phyloP scores from a whole-genome alignment of 129 eudicot species.

The Scalesia atractyloides region DNA sequence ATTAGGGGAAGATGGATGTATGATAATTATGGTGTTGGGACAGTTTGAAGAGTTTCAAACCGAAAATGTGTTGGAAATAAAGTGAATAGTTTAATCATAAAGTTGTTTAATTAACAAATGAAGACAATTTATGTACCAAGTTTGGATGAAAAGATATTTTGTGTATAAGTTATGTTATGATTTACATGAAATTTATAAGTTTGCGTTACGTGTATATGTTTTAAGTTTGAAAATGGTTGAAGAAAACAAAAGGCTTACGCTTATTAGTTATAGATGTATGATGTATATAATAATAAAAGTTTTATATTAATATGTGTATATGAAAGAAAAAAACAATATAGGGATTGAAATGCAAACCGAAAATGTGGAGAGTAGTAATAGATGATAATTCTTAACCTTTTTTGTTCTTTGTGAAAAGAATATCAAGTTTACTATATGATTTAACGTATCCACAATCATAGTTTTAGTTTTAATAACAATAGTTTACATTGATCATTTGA shows the following conservation, averaged over 20 bases:
- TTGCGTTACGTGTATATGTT: not conserved
- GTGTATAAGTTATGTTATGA: not conserved
- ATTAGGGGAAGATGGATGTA: constrained; percentile 24
- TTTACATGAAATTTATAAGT: not conserved
- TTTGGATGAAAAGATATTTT: too few relatives aligned
- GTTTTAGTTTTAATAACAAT: too few relatives aligned
- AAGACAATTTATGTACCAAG: too few relatives aligned
- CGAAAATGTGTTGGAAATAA: constrained; percentile 11
- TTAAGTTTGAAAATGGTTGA: not conserved
- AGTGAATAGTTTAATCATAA: not conserved
- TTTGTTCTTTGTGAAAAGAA: too few relatives aligned
- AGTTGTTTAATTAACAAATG: not conserved
- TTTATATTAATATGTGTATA: not conserved
- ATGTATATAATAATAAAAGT: not conserved
- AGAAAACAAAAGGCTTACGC: not conserved
- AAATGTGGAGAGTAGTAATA: too few relatives aligned
- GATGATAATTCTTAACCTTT: too few relatives aligned
- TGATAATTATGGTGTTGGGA: constrained; percentile 9
- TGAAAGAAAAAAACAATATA: not conserved
- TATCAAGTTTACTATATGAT: too few relatives aligned
- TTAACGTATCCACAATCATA: too few relatives aligned
- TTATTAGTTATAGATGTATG: not conserved
- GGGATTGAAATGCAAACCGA: not conserved
- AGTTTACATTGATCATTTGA: too few relatives aligned
- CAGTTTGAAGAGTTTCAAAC: not conserved